Evolutionary conservation across 306 rosid genomes (phyloP).

Genomic region (Clitoria ternatea): DNA sequence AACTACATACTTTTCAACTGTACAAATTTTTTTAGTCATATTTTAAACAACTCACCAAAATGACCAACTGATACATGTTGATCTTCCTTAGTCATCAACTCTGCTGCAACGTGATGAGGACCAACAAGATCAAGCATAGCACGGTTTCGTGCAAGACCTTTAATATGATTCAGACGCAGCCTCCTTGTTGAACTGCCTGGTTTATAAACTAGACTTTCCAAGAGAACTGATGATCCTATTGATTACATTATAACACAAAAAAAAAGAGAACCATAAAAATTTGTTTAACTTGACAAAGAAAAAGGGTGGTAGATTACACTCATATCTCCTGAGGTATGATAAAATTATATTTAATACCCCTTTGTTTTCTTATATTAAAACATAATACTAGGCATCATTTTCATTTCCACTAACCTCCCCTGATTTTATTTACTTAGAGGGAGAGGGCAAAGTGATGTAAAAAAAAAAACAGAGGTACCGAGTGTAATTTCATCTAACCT

Average conservation of each 20-base stretch:
- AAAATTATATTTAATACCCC: too few relatives aligned
- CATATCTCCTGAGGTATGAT: too few relatives aligned
- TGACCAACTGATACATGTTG: slow-evolving; percentile 4
- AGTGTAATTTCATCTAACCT: too few relatives aligned
- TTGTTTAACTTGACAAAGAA: background rate
- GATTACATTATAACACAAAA: background rate
- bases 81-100: slow-evolving; percentile 23
- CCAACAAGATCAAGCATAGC: slow-evolving; percentile 19
- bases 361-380: too few relatives aligned
- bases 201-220: slow-evolving; percentile 39
- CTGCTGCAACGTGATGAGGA: slow-evolving; percentile 22
- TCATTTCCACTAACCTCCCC: too few relatives aligned
- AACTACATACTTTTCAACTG: background rate
- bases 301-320: too few relatives aligned
- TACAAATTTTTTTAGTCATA: background rate
- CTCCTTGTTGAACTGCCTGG: slow-evolving; percentile 11
- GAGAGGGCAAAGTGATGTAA: too few relatives aligned
- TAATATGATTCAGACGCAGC: slow-evolving; percentile 52
- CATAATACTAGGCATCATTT: too few relatives aligned
- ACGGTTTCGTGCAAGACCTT: slow-evolving; percentile 48
- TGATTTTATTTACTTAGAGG: too few relatives aligned
- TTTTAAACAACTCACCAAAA: slow-evolving; percentile 37
- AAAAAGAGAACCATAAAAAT: too few relatives aligned
- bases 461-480: too few relatives aligned
- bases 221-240: slow-evolving; percentile 32